phyloP scores from a whole-genome alignment of 2,329 filamentous ascomycete species.

The Cordyceps cicadae region DNA sequence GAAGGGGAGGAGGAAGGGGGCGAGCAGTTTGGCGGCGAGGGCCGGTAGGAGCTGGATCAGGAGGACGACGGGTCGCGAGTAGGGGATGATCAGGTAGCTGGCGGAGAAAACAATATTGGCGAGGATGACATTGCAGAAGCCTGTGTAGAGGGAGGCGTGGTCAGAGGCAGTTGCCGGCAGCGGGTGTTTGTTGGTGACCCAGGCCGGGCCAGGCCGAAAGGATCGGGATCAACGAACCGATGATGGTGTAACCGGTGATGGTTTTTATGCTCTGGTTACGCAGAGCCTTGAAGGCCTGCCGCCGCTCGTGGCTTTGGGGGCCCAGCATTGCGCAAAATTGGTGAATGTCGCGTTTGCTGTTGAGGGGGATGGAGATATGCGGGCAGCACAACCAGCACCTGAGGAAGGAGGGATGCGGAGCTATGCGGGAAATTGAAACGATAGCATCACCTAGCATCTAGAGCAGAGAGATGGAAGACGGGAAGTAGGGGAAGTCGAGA shows the following conservation, averaged over 20 bases:
- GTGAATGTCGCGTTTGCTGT: not conserved
- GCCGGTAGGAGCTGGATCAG: slow-evolving; percentile 25
- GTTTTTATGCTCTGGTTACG: slow-evolving; percentile 8
- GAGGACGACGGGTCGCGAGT: slow-evolving; percentile 23
- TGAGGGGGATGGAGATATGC: not conserved
- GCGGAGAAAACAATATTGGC: slow-evolving; percentile 24
- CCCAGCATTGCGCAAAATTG: not conserved
- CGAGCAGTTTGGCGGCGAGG: slow-evolving; percentile 21
- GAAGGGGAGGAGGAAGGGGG: slow-evolving; percentile 22
- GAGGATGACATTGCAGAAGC: slow-evolving; percentile 23
- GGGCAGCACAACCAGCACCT: not conserved
- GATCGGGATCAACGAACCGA: not conserved
- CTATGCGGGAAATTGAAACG: too few species aligned
- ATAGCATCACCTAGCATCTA: too few species aligned
- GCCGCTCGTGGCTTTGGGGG: slow-evolving; percentile 2
- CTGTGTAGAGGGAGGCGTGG: slow-evolving; percentile 15
- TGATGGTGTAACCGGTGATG: slow-evolving; percentile 9
- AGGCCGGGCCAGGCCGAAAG: not conserved
- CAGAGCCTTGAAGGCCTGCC: slow-evolving; percentile 1
- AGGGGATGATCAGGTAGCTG: slow-evolving; percentile 29
- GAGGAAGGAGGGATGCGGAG: too few species aligned
- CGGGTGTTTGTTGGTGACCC: not conserved
- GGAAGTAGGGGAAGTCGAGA: not conserved
- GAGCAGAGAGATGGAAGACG: not conserved
- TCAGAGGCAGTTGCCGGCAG: not conserved